A percentile compares a stretch with the other conserved stretches of the same genome.
Conservation (phyloP, 805 yeast genomes). For the Teunomyces tritomae region DNA sequence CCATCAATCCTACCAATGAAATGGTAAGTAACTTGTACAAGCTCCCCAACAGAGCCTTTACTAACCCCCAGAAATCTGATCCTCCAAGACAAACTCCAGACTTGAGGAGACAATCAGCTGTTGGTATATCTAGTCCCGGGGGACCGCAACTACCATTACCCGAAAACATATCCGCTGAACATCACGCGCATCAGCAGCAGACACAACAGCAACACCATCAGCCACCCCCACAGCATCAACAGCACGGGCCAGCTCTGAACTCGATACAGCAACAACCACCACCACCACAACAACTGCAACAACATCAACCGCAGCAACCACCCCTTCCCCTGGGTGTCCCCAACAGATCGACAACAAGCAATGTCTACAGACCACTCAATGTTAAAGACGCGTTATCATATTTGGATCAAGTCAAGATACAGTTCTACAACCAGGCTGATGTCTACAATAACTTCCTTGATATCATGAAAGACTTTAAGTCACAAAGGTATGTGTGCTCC, state of each 20-base stretch:
- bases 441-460: constrained; percentile 95
- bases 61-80: constrained; percentile 10
- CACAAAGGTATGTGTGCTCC: constrained; percentile 60
- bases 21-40: constrained; percentile 10
- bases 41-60: background rate
- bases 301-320: constrained; percentile 11
- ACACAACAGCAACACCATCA: constrained; percentile 10
- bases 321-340: constrained; percentile 32
- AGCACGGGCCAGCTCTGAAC: constrained; percentile 4
- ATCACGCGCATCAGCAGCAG: constrained; percentile 18
- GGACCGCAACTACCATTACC: constrained; percentile 27
- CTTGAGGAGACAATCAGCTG: constrained; percentile 25
- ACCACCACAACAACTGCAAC: constrained; percentile 6
- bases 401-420: constrained; percentile 91
- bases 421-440: constrained; percentile 88
- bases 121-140: constrained; percentile 13
- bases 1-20: constrained; percentile 39
- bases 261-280: constrained; percentile 9
- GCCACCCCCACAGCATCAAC: constrained; percentile 9
- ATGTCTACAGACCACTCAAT: constrained; percentile 73
- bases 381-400: constrained; percentile 96
- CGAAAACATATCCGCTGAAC: constrained; percentile 21
- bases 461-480: constrained; percentile 98
- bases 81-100: constrained; percentile 20
- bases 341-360: constrained; percentile 40